Conservation (phyloP, 768 basidiomycete species). For the Termitomyces sp. region DNA sequence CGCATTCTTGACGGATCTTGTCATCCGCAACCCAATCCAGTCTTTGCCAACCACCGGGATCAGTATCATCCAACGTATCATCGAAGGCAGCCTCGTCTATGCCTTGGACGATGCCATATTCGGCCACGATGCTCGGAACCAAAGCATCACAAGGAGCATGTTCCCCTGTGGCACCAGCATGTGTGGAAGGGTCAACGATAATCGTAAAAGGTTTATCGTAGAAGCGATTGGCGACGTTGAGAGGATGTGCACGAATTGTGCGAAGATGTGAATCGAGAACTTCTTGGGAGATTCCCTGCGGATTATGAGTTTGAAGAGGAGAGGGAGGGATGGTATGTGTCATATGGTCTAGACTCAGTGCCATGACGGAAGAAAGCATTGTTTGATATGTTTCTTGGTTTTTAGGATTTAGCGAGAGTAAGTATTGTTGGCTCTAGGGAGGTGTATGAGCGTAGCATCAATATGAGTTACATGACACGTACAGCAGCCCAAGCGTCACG, state of each 20-base stretch:
- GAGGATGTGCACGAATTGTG: slow-evolving; percentile 56
- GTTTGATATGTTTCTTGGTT: slow-evolving; percentile 58
- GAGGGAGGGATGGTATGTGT: slow-evolving; percentile 37
- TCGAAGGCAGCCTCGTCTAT: slow-evolving; percentile 46
- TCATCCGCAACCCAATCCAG: slow-evolving; percentile 76
- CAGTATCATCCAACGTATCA: slow-evolving; percentile 6
- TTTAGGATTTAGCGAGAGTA: slow-evolving; percentile 57
- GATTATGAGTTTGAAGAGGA: slow-evolving; percentile 14
- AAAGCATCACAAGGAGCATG: slow-evolving; percentile 89
- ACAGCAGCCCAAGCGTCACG: slow-evolving; percentile 81
- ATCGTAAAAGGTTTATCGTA: slow-evolving; percentile 85
- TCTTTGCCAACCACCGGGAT: slow-evolving; percentile 42
- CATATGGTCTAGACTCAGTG: slow-evolving; percentile 75
- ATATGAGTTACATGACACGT: slow-evolving; percentile 14
- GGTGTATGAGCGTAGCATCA: background rate
- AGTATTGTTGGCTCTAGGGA: slow-evolving; percentile 61
- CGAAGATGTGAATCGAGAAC: slow-evolving; percentile 68
- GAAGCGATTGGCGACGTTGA: slow-evolving; percentile 74
- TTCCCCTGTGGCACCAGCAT: slow-evolving; percentile 85
- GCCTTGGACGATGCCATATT: slow-evolving; percentile 71
- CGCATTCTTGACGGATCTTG: slow-evolving; percentile 48
- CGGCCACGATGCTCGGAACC: slow-evolving; percentile 80
- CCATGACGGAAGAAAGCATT: slow-evolving; percentile 73
- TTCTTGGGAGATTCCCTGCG: slow-evolving; percentile 28
- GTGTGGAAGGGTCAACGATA: slow-evolving; percentile 78